Evolutionary conservation across 1,284 basidiomycete genomes (phyloP).

Genomic region (Moesziomyces sp.): DNA sequence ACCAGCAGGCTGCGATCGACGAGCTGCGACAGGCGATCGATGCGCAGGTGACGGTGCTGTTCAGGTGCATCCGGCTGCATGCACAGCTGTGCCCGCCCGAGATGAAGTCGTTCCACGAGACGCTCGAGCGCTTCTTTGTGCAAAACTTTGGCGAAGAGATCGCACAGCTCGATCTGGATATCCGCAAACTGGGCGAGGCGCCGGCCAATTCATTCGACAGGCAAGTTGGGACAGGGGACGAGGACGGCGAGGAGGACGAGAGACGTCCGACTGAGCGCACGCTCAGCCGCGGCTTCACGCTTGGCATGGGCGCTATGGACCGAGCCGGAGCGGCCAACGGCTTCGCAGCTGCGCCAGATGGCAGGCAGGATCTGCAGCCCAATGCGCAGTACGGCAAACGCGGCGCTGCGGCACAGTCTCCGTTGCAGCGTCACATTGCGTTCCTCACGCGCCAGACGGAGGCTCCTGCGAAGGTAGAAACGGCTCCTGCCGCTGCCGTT

Average conservation of each 20-base stretch:
- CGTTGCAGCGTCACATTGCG: slow-evolving; percentile 51
- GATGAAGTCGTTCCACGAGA: slow-evolving; percentile 90
- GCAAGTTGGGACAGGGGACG: slow-evolving; percentile 2
- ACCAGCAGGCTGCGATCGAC: slow-evolving; percentile 77
- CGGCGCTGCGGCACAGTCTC: slow-evolving; percentile 21
- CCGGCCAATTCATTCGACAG: slow-evolving; percentile 15
- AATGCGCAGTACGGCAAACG: slow-evolving; percentile 17
- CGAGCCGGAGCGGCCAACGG: slow-evolving; percentile 14
- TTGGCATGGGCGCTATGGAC: slow-evolving; percentile 42
- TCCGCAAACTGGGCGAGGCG: slow-evolving; percentile 29
- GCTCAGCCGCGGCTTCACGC: slow-evolving; percentile 30
- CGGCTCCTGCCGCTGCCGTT: not conserved
- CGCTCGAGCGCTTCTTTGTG: slow-evolving; percentile 83
- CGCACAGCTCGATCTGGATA: slow-evolving; percentile 51
- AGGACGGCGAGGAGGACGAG: slow-evolving; percentile 21
- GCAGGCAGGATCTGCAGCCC: slow-evolving; percentile 36
- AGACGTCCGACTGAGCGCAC: slow-evolving; percentile 33
- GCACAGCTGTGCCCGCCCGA: slow-evolving; percentile 82
- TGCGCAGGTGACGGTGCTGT: slow-evolving; percentile 79
- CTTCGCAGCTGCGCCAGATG: slow-evolving; percentile 23
- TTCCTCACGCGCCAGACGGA: slow-evolving; percentile 36
- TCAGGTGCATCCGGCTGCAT: slow-evolving; percentile 84
- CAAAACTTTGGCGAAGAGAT: slow-evolving; percentile 92
- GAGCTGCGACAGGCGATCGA: slow-evolving; percentile 80
- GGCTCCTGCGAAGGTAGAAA: not conserved